Percentiles rank a stretch among this genome's conserved stretches.
Conservation (phyloP, 2,329 filamentous ascomycete genomes). For the Cladophialophora immunda region DNA sequence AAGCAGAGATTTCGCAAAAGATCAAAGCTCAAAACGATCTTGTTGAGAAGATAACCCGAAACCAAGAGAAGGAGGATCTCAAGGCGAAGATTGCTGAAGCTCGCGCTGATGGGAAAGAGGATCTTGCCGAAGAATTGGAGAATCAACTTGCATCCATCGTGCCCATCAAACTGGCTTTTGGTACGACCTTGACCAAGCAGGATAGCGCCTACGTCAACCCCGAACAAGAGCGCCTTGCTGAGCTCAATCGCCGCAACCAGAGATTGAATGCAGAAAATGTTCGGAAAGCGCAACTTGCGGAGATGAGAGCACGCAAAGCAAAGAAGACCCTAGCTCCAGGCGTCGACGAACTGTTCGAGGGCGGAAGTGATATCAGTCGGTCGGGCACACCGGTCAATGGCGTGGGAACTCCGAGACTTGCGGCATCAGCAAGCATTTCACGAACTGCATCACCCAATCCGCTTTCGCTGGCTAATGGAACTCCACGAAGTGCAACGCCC, state of each 20-base stretch:
- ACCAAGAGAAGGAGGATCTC: slow-evolving; percentile 73
- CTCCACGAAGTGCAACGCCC: slow-evolving; percentile 35
- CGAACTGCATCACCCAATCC: slow-evolving; percentile 45
- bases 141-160: slow-evolving; percentile 57
- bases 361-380: slow-evolving; percentile 54
- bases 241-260: slow-evolving; percentile 85
- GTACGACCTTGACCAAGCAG: slow-evolving; percentile 70
- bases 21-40: slow-evolving; percentile 75
- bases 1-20: slow-evolving; percentile 81
- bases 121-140: slow-evolving; percentile 59
- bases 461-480: slow-evolving; percentile 31
- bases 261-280: slow-evolving; percentile 86
- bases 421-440: slow-evolving; percentile 42
- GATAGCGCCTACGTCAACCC: slow-evolving; percentile 55
- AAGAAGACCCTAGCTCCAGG: slow-evolving; percentile 48
- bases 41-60: slow-evolving; percentile 68
- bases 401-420: slow-evolving; percentile 59
- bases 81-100: slow-evolving; percentile 73
- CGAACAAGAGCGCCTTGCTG: slow-evolving; percentile 83
- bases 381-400: slow-evolving; percentile 61
- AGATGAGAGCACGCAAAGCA: slow-evolving; percentile 68
- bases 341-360: slow-evolving; percentile 57
- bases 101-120: slow-evolving; percentile 68
- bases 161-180: slow-evolving; percentile 75
- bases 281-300: slow-evolving; percentile 87